A percentile compares a stretch with the other conserved stretches of the same genome.
These are phyloP conservation scores for Nematocida major DNA, from an alignment of 371 early-diverging fungal species.

Conservation along the genomic window DNA sequence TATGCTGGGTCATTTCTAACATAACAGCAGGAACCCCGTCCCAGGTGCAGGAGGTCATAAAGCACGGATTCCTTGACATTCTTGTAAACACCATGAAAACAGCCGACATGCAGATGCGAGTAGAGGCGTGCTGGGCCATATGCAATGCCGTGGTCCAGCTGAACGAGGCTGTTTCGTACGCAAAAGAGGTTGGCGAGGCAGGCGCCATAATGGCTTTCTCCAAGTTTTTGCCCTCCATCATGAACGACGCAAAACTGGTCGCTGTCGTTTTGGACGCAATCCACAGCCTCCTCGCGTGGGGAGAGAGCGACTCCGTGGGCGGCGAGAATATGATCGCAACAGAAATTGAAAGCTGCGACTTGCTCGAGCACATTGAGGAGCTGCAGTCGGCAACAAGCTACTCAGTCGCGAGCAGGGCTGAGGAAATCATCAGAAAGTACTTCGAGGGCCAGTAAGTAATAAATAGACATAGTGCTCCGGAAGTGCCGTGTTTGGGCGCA, in stretches of 20 bases:
- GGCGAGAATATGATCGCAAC: conserved; percentile 63
- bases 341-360: conserved; percentile 50
- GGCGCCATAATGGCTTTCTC: conserved; percentile 86
- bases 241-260: conserved; percentile 74
- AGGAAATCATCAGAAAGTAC: conserved; percentile 59
- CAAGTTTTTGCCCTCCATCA: conserved; percentile 69
- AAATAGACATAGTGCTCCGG: conserved; percentile 11
- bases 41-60: conserved; percentile 85
- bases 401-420: conserved; percentile 52
- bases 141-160: conserved; percentile 68
- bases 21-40: conserved; percentile 94
- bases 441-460: conserved; percentile 56
- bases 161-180: conserved; percentile 29
- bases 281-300: conserved; percentile 89
- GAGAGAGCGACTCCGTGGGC: conserved; percentile 67
- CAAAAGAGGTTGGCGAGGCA: conserved; percentile 73
- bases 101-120: conserved; percentile 89
- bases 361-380: conserved; percentile 60
- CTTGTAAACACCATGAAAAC: conserved; percentile 75
- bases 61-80: conserved; percentile 80
- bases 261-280: conserved; percentile 85
- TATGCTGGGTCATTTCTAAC: conserved; percentile 98
- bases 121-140: conserved; percentile 99
- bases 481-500: too few relatives aligned
- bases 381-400: conserved; percentile 51